Conservation (phyloP, 345 rosid genomes). For the Aurinia saxatilis region DNA sequence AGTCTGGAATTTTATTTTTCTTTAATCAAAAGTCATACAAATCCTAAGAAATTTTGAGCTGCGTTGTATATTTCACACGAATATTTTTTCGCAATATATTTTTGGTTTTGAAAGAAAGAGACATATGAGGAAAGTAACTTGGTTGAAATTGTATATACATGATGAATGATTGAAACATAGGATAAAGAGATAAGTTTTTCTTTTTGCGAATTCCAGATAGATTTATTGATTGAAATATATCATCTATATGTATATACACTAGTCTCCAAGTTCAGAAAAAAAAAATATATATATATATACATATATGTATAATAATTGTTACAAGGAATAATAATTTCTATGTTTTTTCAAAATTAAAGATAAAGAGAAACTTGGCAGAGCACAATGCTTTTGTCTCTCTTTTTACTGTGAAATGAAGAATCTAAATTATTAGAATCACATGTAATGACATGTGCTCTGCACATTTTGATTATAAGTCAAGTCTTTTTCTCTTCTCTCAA, state of each 20-base stretch:
- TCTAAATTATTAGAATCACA: constrained; percentile 34
- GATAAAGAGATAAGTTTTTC: not conserved
- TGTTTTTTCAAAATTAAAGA: constrained; percentile 4
- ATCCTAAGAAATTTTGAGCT: not conserved
- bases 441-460: constrained; percentile 34
- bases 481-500: constrained; percentile 18
- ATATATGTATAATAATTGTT: not conserved
- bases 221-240: not conserved
- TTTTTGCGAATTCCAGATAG: not conserved
- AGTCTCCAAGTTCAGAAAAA: not conserved
- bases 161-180: constrained; percentile 13
- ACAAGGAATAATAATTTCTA: not conserved
- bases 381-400: constrained; percentile 21
- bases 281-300: no score
- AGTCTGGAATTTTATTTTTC: not conserved
- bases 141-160: not conserved
- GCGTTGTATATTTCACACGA: no score
- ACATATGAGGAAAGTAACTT: not conserved
- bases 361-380: constrained; percentile 21
- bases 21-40: not conserved
- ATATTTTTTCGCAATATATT: no score
- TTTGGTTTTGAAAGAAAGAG: not conserved
- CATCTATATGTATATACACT: not conserved
- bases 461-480: constrained; percentile 26
- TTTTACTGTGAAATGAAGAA: constrained; percentile 25